These are phyloP conservation scores for Poa annua DNA, from an alignment of 176 grass and related monocot genomes.

Conservation along the genomic window DNA sequence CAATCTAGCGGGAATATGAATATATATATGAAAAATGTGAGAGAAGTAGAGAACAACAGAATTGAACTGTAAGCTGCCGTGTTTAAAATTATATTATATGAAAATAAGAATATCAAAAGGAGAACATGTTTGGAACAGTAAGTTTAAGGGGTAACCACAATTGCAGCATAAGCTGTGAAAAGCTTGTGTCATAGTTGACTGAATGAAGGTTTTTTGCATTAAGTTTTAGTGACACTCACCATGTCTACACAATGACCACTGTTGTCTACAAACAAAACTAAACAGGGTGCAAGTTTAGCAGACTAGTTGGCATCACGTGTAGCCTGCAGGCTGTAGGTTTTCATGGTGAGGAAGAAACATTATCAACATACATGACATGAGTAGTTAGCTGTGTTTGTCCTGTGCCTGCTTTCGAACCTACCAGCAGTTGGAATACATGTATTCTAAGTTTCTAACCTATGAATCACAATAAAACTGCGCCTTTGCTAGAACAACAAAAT, in stretches of 20 bases:
- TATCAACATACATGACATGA: not conserved
- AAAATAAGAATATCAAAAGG: not conserved
- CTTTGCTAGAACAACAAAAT: not conserved
- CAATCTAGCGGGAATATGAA: not conserved
- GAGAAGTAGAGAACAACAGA: not conserved
- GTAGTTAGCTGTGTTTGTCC: too few species aligned
- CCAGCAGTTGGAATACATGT: too few species aligned
- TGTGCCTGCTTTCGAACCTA: too few species aligned
- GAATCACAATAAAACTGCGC: not conserved
- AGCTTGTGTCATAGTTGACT: not conserved
- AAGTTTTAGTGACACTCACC: not conserved
- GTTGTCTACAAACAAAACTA: slow-evolving; percentile 11
- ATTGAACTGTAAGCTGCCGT: not conserved
- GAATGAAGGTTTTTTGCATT: not conserved
- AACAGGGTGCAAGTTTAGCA: slow-evolving; percentile 15
- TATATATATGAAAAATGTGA: too few species aligned
- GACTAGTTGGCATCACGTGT: not conserved
- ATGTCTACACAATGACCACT: not conserved
- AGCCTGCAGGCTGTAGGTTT: not conserved
- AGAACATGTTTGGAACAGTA: not conserved
- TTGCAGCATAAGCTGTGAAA: not conserved
- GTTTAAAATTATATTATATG: not conserved
- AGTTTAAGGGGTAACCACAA: not conserved
- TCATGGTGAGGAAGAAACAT: not conserved
- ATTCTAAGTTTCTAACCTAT: too few species aligned